Conservation (phyloP, 2,329 filamentous ascomycete genomes). For the Hypoxylon sp. region DNA sequence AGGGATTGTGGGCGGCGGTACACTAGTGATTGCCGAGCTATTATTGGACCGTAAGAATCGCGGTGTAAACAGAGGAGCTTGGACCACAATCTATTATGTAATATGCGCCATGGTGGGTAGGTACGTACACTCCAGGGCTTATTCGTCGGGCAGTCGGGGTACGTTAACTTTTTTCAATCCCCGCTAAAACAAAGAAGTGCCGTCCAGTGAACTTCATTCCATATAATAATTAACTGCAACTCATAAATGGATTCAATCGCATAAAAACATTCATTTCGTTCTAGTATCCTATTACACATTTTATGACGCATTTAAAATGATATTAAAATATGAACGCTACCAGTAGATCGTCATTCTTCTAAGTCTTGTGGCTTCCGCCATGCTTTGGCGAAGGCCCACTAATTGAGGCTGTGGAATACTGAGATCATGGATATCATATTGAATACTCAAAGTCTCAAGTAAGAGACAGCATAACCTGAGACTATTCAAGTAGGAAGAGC, state of each 20-base stretch:
- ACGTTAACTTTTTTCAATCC: conserved; percentile 3
- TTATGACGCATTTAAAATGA: background rate
- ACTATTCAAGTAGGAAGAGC: background rate
- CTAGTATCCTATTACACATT: background rate
- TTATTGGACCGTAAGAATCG: conserved; percentile 44
- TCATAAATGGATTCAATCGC: background rate
- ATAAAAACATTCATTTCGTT: background rate
- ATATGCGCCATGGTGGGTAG: conserved; percentile 2
- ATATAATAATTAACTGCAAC: too few relatives aligned
- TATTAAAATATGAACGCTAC: background rate
- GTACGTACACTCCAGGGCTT: conserved; percentile 4
- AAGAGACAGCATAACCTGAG: background rate
- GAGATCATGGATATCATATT: background rate
- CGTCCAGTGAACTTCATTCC: too few relatives aligned
- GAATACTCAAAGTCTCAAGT: background rate
- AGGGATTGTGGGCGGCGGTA: conserved; percentile 38
- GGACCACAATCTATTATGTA: conserved; percentile 39
- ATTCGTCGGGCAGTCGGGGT: background rate
- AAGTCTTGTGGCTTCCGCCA: too few relatives aligned
- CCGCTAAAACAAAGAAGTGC: too few relatives aligned
- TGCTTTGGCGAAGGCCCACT: too few relatives aligned
- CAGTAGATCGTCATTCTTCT: too few relatives aligned
- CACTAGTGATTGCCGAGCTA: conserved; percentile 21
- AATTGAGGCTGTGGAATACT: background rate
- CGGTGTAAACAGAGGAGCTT: conserved; percentile 53